A percentile compares a stretch with the other conserved stretches of the same genome.
phyloP scores from a whole-genome alignment of 495 filamentous ascomycete genomes.

The Polyplosphaeria fusca region DNA sequence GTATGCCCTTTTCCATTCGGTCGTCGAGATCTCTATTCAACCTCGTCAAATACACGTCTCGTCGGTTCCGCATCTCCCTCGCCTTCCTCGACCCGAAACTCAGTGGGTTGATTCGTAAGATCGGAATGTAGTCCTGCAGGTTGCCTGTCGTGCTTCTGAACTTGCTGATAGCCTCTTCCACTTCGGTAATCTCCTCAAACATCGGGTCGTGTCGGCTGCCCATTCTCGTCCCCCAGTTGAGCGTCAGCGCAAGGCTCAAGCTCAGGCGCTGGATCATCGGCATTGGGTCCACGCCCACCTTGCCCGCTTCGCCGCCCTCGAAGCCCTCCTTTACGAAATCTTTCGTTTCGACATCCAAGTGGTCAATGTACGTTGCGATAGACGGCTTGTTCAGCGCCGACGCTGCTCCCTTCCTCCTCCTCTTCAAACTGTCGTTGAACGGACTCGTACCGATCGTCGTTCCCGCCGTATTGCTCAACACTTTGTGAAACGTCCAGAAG shows the following conservation, averaged over 20 bases:
- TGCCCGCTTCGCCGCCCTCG: slow-evolving; percentile 52
- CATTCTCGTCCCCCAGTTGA: slow-evolving; percentile 63
- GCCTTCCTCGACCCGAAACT: slow-evolving; percentile 51
- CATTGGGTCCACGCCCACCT: slow-evolving; percentile 56
- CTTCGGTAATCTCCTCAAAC: slow-evolving; percentile 61
- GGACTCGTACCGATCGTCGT: slow-evolving; percentile 65
- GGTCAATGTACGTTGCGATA: slow-evolving; percentile 57
- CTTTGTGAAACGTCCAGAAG: slow-evolving; percentile 65
- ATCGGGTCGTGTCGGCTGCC: slow-evolving; percentile 54
- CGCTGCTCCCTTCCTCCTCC: slow-evolving; percentile 61
- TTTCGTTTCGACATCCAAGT: slow-evolving; percentile 60
- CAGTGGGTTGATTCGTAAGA: slow-evolving; percentile 57
- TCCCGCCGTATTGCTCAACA: slow-evolving; percentile 61
- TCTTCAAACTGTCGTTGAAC: slow-evolving; percentile 61
- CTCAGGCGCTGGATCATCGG: slow-evolving; percentile 59
- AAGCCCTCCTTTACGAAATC: slow-evolving; percentile 58
- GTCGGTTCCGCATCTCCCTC: slow-evolving; percentile 55
- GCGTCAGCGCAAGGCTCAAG: slow-evolving; percentile 55
- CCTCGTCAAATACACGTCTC: slow-evolving; percentile 56
- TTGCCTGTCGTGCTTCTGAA: slow-evolving; percentile 62
- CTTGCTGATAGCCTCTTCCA: slow-evolving; percentile 58
- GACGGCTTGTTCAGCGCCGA: slow-evolving; percentile 61
- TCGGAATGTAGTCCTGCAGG: slow-evolving; percentile 62
- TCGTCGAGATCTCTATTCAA: slow-evolving; percentile 55
- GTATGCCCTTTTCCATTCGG: slow-evolving; percentile 56